Evolutionary conservation across 225 moss, liverwort and hornwort genomes (phyloP).

Genomic region (Straminergon stramineum): DNA sequence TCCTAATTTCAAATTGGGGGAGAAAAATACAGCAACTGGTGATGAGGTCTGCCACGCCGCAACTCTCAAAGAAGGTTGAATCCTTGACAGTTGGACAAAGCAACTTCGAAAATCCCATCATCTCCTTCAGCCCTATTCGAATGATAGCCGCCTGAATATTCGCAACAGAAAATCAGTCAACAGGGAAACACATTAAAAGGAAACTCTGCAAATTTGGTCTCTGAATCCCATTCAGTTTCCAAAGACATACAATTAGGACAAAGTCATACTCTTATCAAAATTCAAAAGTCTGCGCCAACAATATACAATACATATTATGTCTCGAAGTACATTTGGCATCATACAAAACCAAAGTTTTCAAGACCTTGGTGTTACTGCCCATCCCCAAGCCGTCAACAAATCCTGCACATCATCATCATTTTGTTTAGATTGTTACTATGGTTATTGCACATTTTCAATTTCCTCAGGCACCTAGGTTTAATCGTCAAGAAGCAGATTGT

Average conservation of each 20-base stretch:
- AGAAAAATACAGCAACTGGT: slow-evolving; percentile 48
- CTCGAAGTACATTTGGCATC: neutral
- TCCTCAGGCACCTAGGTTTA: neutral
- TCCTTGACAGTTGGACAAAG: slow-evolving; percentile 53
- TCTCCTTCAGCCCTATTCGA: slow-evolving; percentile 65
- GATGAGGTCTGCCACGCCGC: slow-evolving; percentile 69
- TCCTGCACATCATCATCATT: slow-evolving; percentile 29
- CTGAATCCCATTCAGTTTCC: neutral
- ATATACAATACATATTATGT: neutral
- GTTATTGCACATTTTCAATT: neutral
- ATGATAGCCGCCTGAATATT: slow-evolving; percentile 59
- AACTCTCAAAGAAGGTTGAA: slow-evolving; percentile 66
- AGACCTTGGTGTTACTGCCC: slow-evolving; percentile 77
- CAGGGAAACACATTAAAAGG: neutral
- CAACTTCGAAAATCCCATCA: slow-evolving; percentile 50
- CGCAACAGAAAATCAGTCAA: neutral
- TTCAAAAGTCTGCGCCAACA: neutral
- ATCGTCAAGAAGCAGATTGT: neutral
- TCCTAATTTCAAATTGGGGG: neutral
- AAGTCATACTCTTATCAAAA: neutral
- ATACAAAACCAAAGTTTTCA: no score
- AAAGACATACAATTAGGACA: neutral
- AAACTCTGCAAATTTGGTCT: neutral
- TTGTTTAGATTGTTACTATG: neutral
- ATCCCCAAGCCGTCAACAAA: slow-evolving; percentile 64